Conservation (phyloP, 2,329 filamentous ascomycete species). For the Exophiala spinifera region DNA sequence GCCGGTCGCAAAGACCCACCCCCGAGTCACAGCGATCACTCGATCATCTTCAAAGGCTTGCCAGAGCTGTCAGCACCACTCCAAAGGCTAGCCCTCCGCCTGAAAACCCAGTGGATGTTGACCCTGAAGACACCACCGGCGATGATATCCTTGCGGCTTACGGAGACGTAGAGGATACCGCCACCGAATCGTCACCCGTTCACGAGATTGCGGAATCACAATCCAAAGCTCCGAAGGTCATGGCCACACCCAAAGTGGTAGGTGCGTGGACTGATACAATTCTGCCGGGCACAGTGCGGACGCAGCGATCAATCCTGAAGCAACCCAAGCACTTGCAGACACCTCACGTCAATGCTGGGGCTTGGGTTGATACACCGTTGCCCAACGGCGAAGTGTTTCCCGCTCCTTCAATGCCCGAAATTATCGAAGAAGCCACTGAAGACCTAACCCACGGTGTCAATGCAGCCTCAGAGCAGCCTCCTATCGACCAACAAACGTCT, state of each 20-base stretch:
- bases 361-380: conserved; percentile 29
- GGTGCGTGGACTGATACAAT: conserved; percentile 50
- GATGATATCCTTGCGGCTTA: background rate
- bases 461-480: background rate
- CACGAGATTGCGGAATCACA: background rate
- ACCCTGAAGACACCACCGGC: conserved; percentile 4
- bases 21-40: conserved; percentile 21
- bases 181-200: background rate
- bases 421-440: conserved; percentile 29
- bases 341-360: conserved; percentile 29
- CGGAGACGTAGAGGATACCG: background rate
- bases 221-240: conserved; percentile 1
- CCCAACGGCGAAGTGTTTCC: conserved; percentile 7
- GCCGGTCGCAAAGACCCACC: conserved; percentile 29
- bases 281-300: conserved; percentile 37
- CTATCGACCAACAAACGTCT: background rate
- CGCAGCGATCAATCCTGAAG: conserved; percentile 14
- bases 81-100: conserved; percentile 20
- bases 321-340: conserved; percentile 24
- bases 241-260: conserved; percentile 41
- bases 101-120: conserved; percentile 6
- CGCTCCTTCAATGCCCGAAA: conserved; percentile 17
- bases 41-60: conserved; percentile 43
- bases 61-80: conserved; percentile 31
- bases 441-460: conserved; percentile 18